Conservation (phyloP, 805 yeast species). For the Kuraishia hungarica region DNA sequence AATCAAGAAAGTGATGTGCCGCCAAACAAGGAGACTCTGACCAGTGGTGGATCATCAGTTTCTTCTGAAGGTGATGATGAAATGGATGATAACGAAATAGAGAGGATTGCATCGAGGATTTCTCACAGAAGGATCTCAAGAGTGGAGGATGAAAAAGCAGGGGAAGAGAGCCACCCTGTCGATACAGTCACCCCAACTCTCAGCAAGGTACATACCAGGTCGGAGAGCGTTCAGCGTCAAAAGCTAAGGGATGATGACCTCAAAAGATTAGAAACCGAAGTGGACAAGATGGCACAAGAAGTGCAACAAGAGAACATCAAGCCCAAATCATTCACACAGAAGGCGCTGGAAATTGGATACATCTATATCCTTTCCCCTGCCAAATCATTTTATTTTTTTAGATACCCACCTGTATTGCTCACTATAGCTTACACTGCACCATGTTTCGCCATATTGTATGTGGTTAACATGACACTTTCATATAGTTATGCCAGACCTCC, state of each 20-base stretch:
- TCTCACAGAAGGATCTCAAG: constrained; percentile 17
- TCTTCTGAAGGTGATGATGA: constrained; percentile 3
- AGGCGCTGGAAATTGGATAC: constrained; percentile 16
- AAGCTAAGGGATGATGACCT: background rate
- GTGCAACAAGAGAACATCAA: constrained; percentile 2
- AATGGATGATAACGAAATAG: constrained; percentile 17
- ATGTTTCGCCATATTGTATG: constrained; percentile 63
- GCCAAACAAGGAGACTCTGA: background rate
- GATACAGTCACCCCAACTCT: constrained; percentile 25
- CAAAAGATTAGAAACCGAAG: constrained; percentile 10
- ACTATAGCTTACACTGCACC: constrained; percentile 61
- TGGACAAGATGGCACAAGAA: constrained; percentile 7
- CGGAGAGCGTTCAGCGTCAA: background rate
- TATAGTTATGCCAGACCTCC: constrained; percentile 55
- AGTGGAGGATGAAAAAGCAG: constrained; percentile 6
- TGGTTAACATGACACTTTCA: constrained; percentile 68
- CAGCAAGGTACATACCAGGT: background rate
- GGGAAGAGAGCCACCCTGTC: constrained; percentile 25
- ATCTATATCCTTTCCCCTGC: constrained; percentile 49
- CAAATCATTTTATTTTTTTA: constrained; percentile 49
- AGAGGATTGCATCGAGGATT: constrained; percentile 25
- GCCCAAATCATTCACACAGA: constrained; percentile 16
- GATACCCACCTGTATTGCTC: constrained; percentile 67
- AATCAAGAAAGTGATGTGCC: background rate
- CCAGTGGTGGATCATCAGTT: constrained; percentile 2